phyloP scores from a whole-genome alignment of 1,284 basidiomycete species.

The Pseudozyma sp. region DNA sequence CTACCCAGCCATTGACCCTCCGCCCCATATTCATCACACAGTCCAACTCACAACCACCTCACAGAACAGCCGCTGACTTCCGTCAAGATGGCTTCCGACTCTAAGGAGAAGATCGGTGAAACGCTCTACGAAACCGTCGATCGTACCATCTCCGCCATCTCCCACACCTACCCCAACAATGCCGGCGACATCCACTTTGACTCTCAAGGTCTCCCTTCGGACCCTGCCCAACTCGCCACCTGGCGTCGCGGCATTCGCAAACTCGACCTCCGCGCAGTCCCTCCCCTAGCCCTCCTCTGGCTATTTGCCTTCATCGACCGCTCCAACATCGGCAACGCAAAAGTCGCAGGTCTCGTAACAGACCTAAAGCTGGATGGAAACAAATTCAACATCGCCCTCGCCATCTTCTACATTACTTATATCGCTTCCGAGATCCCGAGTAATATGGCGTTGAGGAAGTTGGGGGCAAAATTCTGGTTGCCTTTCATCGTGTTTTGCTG shows the following conservation, averaged over 20 bases:
- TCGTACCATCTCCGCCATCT: slow-evolving; percentile 1
- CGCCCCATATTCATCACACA: no score
- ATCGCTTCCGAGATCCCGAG: slow-evolving; percentile 62
- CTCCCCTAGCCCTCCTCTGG: slow-evolving; percentile 47
- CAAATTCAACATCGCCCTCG: slow-evolving; percentile 43
- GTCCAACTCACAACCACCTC: no score
- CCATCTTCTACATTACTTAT: slow-evolving; percentile 57
- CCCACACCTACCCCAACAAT: slow-evolving; percentile 3
- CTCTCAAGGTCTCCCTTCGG: slow-evolving; percentile 12
- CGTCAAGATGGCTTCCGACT: slow-evolving; percentile 15
- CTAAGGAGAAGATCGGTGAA: slow-evolving; percentile 19
- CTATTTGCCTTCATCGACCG: slow-evolving; percentile 55
- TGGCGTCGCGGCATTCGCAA: slow-evolving; percentile 43
- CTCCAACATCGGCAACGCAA: slow-evolving; percentile 57
- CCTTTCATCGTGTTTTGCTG: slow-evolving; percentile 75
- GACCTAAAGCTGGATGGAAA: slow-evolving; percentile 47
- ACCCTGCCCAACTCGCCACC: slow-evolving; percentile 18
- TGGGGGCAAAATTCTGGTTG: slow-evolving; percentile 68
- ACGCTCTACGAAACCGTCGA: slow-evolving; percentile 19
- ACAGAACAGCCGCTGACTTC: neutral
- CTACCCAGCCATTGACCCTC: no score
- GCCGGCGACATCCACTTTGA: slow-evolving; percentile 15
- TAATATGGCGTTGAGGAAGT: slow-evolving; percentile 65
- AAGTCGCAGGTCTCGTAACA: slow-evolving; percentile 44
- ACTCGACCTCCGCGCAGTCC: slow-evolving; percentile 52